Conservation (phyloP, 2,329 filamentous ascomycete genomes). For the Alternaria postmessia region DNA sequence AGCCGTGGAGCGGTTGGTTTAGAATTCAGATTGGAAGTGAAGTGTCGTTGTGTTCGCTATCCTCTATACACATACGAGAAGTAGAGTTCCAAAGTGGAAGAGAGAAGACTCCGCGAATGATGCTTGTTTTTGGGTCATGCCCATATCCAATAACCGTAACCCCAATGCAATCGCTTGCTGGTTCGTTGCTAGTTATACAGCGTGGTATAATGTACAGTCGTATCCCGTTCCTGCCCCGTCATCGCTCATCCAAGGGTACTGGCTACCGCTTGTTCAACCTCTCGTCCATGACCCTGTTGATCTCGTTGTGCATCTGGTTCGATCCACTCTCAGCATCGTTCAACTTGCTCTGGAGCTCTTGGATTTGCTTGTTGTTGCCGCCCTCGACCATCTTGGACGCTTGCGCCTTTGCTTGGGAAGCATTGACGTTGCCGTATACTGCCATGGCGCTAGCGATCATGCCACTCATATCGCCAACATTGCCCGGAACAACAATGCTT, state of each 20-base stretch:
- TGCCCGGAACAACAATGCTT: constrained; percentile 92
- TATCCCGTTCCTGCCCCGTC: constrained; percentile 11
- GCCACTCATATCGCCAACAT: constrained; percentile 92
- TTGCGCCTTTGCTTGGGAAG: constrained; percentile 76
- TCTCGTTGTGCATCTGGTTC: constrained; percentile 40
- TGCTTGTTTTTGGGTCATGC: constrained; percentile 22
- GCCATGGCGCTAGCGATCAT: constrained; percentile 98
- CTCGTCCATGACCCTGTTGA: constrained; percentile 48
- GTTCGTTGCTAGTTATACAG: constrained; percentile 41
- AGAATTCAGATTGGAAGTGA: background rate
- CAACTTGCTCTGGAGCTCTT: constrained; percentile 41
- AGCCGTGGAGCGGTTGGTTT: constrained; percentile 30
- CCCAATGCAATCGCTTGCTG: constrained; percentile 30
- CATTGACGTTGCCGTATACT: constrained; percentile 91
- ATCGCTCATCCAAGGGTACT: background rate
- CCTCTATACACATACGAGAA: constrained; percentile 24
- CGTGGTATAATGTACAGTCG: constrained; percentile 43
- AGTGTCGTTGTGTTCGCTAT: constrained; percentile 4
- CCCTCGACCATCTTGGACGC: constrained; percentile 57
- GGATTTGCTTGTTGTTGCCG: constrained; percentile 35
- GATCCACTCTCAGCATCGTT: constrained; percentile 33
- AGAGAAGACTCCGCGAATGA: constrained; percentile 24
- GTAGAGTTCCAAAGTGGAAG: constrained; percentile 17
- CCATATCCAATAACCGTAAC: constrained; percentile 26
- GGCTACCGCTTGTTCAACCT: constrained; percentile 41